Conservation (phyloP, 1,284 basidiomycete genomes). For the Lignosus rhinocerotis region DNA sequence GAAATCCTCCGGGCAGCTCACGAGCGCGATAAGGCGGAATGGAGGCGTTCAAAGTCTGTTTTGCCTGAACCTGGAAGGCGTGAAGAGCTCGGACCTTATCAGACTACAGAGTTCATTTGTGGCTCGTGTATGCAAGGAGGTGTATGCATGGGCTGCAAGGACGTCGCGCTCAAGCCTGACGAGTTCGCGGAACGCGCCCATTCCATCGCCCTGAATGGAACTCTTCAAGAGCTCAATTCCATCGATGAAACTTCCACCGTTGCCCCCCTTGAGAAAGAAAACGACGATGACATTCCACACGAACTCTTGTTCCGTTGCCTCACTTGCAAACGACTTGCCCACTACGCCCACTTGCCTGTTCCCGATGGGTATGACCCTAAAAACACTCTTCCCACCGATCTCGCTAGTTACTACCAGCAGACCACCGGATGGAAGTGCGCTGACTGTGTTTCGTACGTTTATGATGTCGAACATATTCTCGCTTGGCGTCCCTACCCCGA, state of each 20-base stretch:
- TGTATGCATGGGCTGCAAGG: constrained; percentile 76
- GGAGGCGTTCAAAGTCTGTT: constrained; percentile 30
- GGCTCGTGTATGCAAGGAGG: constrained; percentile 74
- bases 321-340: constrained; percentile 77
- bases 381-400: constrained; percentile 40
- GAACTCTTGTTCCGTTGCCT: constrained; percentile 78
- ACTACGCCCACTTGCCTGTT: constrained; percentile 74
- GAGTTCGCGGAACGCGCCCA: constrained; percentile 11
- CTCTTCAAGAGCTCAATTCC: background rate
- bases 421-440: constrained; percentile 72
- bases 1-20: constrained; percentile 71
- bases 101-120: constrained; percentile 80
- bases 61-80: constrained; percentile 38
- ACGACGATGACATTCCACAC: constrained; percentile 11
- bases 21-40: constrained; percentile 48
- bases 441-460: constrained; percentile 76
- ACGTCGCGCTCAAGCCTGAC: constrained; percentile 53
- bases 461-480: constrained; percentile 81
- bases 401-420: constrained; percentile 67
- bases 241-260: background rate
- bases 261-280: constrained; percentile 9
- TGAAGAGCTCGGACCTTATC: constrained; percentile 48
- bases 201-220: constrained; percentile 12
- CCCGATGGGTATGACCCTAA: constrained; percentile 42
- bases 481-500: constrained; percentile 86